Conservation (phyloP, 495 filamentous ascomycete genomes). For the Lasiosphaeria ovina region DNA sequence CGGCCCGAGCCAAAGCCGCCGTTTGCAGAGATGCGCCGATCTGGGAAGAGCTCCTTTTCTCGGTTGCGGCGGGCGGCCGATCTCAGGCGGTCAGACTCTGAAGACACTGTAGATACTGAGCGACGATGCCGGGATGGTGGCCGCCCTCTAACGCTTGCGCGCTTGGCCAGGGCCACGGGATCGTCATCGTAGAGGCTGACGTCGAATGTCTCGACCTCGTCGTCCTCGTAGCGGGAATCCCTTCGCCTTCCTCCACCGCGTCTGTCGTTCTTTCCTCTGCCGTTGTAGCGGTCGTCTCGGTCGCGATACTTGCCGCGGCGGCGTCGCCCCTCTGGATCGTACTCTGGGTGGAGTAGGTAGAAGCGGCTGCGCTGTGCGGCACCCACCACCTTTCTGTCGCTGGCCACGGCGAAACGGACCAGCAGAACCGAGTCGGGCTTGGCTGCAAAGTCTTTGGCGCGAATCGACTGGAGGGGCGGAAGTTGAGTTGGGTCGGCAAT, state of each 20-base stretch:
- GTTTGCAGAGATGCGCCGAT: conserved; percentile 20
- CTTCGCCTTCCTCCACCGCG: conserved; percentile 51
- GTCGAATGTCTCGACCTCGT: conserved; percentile 54
- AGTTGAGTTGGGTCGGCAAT: conserved; percentile 46
- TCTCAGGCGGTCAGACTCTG: conserved; percentile 27
- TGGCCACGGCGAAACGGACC: conserved; percentile 68
- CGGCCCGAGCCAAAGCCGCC: conserved; percentile 47
- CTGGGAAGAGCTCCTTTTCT: conserved; percentile 56
- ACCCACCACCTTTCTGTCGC: conserved; percentile 73
- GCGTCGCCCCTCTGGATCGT: conserved; percentile 75
- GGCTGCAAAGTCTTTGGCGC: conserved; percentile 60
- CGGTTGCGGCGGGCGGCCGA: conserved; percentile 32
- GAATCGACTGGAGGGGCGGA: conserved; percentile 49
- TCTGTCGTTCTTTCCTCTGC: conserved; percentile 35
- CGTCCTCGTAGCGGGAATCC: conserved; percentile 47
- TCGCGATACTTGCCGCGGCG: conserved; percentile 52
- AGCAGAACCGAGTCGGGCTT: conserved; percentile 69
- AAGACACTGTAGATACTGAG: conserved; percentile 35
- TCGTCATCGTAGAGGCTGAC: conserved; percentile 79
- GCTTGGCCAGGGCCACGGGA: conserved; percentile 35
- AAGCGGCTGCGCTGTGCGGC: conserved; percentile 81
- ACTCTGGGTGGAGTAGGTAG: conserved; percentile 85
- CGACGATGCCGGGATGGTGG: conserved; percentile 25
- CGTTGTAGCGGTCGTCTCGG: conserved; percentile 58
- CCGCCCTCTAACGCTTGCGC: conserved; percentile 20